Base-by-base conservation (phyloP, 73 alveolate genomes). In the Breviolum minutum region DNA sequence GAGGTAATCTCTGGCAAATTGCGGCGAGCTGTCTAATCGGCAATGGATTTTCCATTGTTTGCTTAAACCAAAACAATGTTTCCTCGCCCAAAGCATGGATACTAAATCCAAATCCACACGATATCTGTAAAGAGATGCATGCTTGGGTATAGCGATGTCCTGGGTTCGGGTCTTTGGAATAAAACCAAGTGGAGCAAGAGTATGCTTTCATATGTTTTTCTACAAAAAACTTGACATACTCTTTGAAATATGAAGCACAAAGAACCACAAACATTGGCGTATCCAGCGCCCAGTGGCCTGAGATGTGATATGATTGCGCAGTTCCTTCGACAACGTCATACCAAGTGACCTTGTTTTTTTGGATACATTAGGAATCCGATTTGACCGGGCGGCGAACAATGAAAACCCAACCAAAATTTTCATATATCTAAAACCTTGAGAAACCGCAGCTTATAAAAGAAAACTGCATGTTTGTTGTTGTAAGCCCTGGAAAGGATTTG, bases 21-120 rank as follows among this genome's bases (percentile, higher is more conserved):
- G 92, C 6, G 92, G 92, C 7, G 27, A 8, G 24, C 70, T 24
- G 22, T 83, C 92, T 22, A 83, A 5, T 60, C 92, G 40, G 11
- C 63, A 30, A 22, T 83, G 92, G 61, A 10, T 19, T 20, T 0
- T 8, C 92, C 92, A 83, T 17, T 24, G 24, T 6, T 12, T 61
- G 26, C 61, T 74, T 74, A 48, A 7, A 22, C 60, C 64, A 26
- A 83, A 60, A 26, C 64, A 24, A 24, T 48, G 48, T 17, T 60
- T 60, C 20, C 92, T 48, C 22, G 76, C 71, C 63, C 63, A 83
- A 13, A 83, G 22, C 92, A 83, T 83, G 7, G 92, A 83, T 7
- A 69, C 89, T 69, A 80, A 22, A 60, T 83, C 92, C 63, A 83
- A 22, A 11, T 83, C 74, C 10, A 83, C 74, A 24, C 92, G 92